phyloP scores from a whole-genome alignment of 352 stramenopile species.

The Thalassiosira exigua region DNA sequence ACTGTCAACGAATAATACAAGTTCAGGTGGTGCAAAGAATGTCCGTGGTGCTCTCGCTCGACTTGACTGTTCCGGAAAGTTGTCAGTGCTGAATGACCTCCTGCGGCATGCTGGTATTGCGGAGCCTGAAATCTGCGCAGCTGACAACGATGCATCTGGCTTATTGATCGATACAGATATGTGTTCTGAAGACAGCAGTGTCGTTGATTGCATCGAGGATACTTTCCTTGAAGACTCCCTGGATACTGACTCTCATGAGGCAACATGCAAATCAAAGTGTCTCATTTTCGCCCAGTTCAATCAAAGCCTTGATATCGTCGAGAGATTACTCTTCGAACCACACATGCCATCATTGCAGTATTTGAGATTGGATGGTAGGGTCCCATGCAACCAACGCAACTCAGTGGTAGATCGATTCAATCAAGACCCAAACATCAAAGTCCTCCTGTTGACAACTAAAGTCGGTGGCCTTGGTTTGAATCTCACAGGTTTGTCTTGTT shows the following conservation, averaged over 20 bases:
- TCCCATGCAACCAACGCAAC: conserved; percentile 84
- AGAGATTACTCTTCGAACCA: conserved; percentile 87
- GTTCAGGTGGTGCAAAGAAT: background rate
- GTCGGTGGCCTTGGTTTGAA: conserved; percentile 96
- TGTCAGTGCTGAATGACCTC: conserved; percentile 76
- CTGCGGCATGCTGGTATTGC: conserved; percentile 84
- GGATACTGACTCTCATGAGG: conserved; percentile 11
- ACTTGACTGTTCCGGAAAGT: conserved; percentile 91
- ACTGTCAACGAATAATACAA: conserved; percentile 34
- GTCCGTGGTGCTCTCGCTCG: conserved; percentile 14
- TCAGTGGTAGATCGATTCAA: conserved; percentile 92
- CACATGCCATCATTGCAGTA: conserved; percentile 87
- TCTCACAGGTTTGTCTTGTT: no score
- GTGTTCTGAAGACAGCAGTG: conserved; percentile 31
- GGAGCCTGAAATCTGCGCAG: conserved; percentile 78
- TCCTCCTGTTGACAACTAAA: conserved; percentile 95
- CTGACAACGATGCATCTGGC: conserved; percentile 79
- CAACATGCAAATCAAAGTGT: conserved; percentile 85
- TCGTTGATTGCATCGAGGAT: conserved; percentile 22
- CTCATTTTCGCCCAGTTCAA: conserved; percentile 96
- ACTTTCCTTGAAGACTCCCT: conserved; percentile 19
- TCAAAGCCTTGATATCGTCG: conserved; percentile 92
- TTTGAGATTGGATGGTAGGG: conserved; percentile 92
- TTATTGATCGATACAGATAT: conserved; percentile 53
- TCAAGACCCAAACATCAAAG: conserved; percentile 88